These are phyloP conservation scores for Hypomyces rosellus DNA, from an alignment of 2,329 filamentous ascomycete genomes.

Conservation along the genomic window DNA sequence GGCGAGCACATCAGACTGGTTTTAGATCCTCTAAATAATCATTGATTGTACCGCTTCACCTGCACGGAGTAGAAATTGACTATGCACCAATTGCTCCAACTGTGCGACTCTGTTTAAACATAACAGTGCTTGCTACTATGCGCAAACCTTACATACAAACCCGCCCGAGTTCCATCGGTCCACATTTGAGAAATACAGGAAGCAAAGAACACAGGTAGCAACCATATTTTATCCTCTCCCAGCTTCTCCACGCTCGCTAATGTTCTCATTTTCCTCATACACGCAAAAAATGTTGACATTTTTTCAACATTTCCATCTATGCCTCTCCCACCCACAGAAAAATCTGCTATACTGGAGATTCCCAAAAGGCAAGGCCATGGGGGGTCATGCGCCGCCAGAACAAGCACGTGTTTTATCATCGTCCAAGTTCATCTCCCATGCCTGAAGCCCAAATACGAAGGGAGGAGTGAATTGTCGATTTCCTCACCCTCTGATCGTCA, in stretches of 20 bases:
- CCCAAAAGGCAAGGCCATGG: not conserved
- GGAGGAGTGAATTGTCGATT: constrained; percentile 5
- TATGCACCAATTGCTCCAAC: not conserved
- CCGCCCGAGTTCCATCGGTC: constrained; percentile 15
- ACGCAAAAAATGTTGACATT: constrained; percentile 2
- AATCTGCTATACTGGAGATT: not conserved
- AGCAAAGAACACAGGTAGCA: constrained; percentile 25
- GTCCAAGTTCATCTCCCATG: constrained; percentile 1
- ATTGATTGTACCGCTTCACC: too few species aligned
- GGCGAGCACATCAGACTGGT: too few species aligned
- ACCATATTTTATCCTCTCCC: constrained; percentile 16
- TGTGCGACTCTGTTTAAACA: constrained; percentile 3
- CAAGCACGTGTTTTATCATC: not conserved
- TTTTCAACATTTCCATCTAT: constrained; percentile 2
- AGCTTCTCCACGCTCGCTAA: constrained; percentile 3
- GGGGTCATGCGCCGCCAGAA: not conserved
- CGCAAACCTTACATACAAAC: constrained; percentile 26
- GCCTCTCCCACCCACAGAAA: not conserved
- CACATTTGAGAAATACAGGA: constrained; percentile 19
- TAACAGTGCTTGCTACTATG: constrained; percentile 24
- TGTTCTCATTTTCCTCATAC: constrained; percentile 8
- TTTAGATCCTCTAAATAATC: too few species aligned
- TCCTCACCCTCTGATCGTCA: constrained; percentile 20
- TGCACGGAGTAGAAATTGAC: too few species aligned
- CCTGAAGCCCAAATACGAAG: constrained; percentile 4